Evolutionary conservation across 495 filamentous ascomycete species (phyloP), one percentile per base, ranked within the genome.

Genomic region (Aspergillus hancockii): DNA sequence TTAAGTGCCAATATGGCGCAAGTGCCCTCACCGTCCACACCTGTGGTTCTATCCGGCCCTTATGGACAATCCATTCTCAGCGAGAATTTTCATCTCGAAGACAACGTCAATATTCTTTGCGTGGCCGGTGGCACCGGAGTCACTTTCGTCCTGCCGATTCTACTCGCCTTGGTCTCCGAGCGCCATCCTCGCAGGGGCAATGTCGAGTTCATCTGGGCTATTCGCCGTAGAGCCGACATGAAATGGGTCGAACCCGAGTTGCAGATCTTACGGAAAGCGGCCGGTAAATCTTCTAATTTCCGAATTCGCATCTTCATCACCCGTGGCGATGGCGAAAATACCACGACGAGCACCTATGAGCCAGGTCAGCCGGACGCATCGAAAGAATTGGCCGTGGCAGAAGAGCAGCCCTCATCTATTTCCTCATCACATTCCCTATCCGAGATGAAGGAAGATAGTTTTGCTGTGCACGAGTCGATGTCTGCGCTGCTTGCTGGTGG

Each of bases 71-170:
- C 75, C 1, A 77, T 82, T 41, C 64, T 75, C 38, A 71, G 75
- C 16, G 52, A 46, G 4, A 59, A 59, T 46, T 47, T 60, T 40
- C 23, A 71, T 21, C 23, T 75, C 21, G 72, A 67, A 4, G 65
- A 70, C 16, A 72, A 76, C 25, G 69, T 74, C 23, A 88, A 88
- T 54, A 67, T 88, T 19, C 72, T 88, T 8, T 84, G 80, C 57
- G 69, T 89, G 1, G 85, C 86, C 6, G 85, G 86, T 31, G 85
- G 88, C 9, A 89, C 86, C 0, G 86, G 86, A 6, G 81, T 88
- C 40, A 81, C 85, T 0, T 88, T 84, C 61, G 79, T 85, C 3
- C 75, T 88, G 0, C 85, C 86, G 0, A 66, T 85, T 0, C 66
- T 87, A 1, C 74, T 83, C 8, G 63, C 73, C 0, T 59, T 85